These are phyloP conservation scores for Aspergillus pseudonomiae DNA, from an alignment of 2,329 filamentous ascomycete species.

Conservation along the genomic window DNA sequence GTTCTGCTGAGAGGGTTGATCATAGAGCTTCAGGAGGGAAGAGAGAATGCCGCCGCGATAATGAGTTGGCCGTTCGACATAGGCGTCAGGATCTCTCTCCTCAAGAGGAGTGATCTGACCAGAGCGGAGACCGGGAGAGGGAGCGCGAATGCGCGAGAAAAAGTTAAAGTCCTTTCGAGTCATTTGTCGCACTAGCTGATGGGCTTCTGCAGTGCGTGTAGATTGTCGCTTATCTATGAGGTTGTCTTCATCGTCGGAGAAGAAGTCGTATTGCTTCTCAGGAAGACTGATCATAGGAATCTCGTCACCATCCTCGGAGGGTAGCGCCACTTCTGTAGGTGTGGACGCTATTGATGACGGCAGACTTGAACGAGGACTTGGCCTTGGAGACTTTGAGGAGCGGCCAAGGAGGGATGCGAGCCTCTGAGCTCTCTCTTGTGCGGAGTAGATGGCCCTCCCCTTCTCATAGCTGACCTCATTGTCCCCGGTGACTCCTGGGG, in stretches of 20 bases:
- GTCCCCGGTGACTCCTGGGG: constrained; percentile 21
- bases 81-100: constrained; percentile 58
- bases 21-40: constrained; percentile 71
- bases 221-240: constrained; percentile 31
- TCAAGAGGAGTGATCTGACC: constrained; percentile 37
- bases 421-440: constrained; percentile 38
- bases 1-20: constrained; percentile 48
- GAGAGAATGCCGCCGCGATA: constrained; percentile 76
- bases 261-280: constrained; percentile 36
- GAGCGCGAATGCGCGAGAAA: constrained; percentile 36
- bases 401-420: constrained; percentile 39
- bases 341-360: constrained; percentile 35
- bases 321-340: constrained; percentile 30
- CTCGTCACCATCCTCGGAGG: constrained; percentile 37
- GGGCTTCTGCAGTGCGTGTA: constrained; percentile 35
- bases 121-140: constrained; percentile 36
- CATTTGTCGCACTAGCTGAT: constrained; percentile 41
- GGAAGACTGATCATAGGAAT: constrained; percentile 38
- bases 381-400: constrained; percentile 33
- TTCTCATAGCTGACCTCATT: constrained; percentile 40
- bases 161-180: constrained; percentile 36
- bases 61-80: constrained; percentile 67
- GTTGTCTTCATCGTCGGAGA: constrained; percentile 36
- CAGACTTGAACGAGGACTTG: constrained; percentile 31
- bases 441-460: constrained; percentile 36